Percentiles rank a stretch among this genome's conserved stretches.
Evolutionary conservation across 768 basidiomycete species (phyloP).

Genomic region (Tubosaeta sp.): DNA sequence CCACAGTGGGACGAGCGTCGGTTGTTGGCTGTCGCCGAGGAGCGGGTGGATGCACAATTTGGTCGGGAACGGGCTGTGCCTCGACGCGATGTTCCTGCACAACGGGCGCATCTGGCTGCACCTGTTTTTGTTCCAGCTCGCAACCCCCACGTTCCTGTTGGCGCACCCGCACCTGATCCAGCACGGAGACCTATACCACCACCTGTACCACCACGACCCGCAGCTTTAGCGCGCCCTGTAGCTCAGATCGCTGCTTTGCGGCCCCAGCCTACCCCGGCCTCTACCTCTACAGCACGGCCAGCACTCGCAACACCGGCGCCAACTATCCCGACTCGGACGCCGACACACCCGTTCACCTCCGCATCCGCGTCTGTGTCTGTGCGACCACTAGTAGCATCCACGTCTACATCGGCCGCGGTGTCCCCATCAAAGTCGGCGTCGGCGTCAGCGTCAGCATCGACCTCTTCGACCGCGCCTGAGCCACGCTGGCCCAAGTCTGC

Average conservation of each 20-base stretch:
- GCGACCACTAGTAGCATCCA: not conserved
- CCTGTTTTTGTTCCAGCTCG: not conserved
- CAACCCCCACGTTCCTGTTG: not conserved
- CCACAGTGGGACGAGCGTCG: no score
- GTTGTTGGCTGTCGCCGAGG: no score
- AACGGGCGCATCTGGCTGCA: not conserved
- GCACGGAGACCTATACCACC: not conserved
- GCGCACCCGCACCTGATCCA: not conserved
- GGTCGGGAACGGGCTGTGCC: no score
- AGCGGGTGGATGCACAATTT: no score
- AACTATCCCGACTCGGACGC: not conserved
- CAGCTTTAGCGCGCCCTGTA: not conserved
- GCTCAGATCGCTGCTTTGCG: not conserved
- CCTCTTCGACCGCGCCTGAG: not conserved
- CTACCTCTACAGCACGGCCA: not conserved
- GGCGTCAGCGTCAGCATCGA: not conserved
- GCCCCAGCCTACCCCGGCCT: not conserved
- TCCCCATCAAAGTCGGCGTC: no score
- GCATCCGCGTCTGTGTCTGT: not conserved
- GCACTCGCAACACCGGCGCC: not conserved
- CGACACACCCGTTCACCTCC: no score
- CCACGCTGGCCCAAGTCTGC: constrained; percentile 3
- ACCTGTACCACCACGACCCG: no score
- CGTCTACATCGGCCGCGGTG: no score
- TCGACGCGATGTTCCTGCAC: constrained; percentile 28